Evolutionary conservation across 352 stramenopile genomes (phyloP).

Genomic region (Globisporangium recalcitrans): DNA sequence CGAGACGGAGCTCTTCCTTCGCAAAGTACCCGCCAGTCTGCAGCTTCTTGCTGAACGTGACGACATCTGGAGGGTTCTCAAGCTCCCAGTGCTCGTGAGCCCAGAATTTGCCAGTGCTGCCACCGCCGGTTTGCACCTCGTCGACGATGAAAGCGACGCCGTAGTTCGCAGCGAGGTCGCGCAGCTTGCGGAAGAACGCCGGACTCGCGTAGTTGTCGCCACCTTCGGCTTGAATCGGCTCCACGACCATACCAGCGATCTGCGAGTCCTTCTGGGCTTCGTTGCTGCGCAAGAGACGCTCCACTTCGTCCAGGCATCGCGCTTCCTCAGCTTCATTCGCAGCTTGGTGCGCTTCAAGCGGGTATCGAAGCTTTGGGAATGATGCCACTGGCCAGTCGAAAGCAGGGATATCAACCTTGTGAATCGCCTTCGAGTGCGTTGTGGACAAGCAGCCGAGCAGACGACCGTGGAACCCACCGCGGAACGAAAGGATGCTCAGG

Average conservation of each 20-base stretch:
- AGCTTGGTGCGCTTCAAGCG: slow-evolving; percentile 49
- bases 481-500: slow-evolving; percentile 79
- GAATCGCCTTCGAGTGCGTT: slow-evolving; percentile 82
- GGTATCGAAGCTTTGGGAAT: slow-evolving; percentile 67
- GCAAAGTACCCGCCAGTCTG: slow-evolving; percentile 81
- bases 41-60: slow-evolving; percentile 87
- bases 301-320: slow-evolving; percentile 60
- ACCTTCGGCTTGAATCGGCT: slow-evolving; percentile 79
- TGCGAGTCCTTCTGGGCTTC: slow-evolving; percentile 24
- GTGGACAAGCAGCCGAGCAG: slow-evolving; percentile 76
- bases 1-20: slow-evolving; percentile 65
- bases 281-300: slow-evolving; percentile 45
- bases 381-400: slow-evolving; percentile 81
- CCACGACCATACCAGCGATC: slow-evolving; percentile 76
- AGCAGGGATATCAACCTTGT: slow-evolving; percentile 82
- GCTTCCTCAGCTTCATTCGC: slow-evolving; percentile 67
- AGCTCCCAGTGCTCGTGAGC: slow-evolving; percentile 79
- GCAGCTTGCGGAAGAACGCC: slow-evolving; percentile 58
- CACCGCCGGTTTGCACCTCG: slow-evolving; percentile 79
- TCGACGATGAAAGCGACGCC: slow-evolving; percentile 81
- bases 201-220: slow-evolving; percentile 77
- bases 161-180: slow-evolving; percentile 47
- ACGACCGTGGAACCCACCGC: slow-evolving; percentile 76
- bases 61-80: slow-evolving; percentile 67
- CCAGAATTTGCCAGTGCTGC: slow-evolving; percentile 83